These are phyloP conservation scores for Piper betle DNA, from an alignment of 164 flowering plant species.

Conservation along the genomic window DNA sequence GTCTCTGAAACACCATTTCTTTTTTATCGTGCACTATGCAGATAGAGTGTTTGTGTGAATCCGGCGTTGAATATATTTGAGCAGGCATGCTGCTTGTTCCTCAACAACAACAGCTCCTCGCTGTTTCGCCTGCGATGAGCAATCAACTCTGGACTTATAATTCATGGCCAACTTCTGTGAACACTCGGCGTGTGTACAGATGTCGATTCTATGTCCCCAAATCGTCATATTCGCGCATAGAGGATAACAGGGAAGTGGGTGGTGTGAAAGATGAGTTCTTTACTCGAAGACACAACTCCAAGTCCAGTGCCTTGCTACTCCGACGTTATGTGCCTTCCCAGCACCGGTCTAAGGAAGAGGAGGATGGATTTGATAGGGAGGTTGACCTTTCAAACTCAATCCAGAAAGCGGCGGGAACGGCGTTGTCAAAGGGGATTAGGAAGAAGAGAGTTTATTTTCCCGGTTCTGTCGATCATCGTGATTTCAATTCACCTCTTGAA, in stretches of 20 bases:
- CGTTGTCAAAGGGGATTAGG: constrained; percentile 12
- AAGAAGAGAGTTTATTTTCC: constrained; percentile 46
- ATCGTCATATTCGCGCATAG: not conserved
- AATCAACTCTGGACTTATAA: no score
- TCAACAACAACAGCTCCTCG: no score
- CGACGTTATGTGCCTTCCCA: constrained; percentile 14
- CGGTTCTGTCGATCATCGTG: constrained; percentile 13
- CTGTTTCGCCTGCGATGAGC: no score
- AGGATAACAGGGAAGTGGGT: not conserved
- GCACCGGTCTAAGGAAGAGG: constrained; percentile 1
- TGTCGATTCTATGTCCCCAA: not conserved
- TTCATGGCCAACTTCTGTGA: not conserved
- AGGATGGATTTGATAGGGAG: constrained; percentile 19
- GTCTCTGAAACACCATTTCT: no score
- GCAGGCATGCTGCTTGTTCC: no score
- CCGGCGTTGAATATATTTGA: no score
- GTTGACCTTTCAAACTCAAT: constrained; percentile 23
- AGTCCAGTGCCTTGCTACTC: constrained; percentile 34
- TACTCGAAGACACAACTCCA: constrained; percentile 55
- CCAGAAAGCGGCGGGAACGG: constrained; percentile 4
- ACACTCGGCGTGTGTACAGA: not conserved
- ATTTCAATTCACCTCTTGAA: constrained; percentile 17
- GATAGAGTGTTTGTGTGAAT: no score
- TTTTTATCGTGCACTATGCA: no score
- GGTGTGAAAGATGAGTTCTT: not conserved